These are phyloP conservation scores for Suillus discolor DNA, from an alignment of 768 basidiomycete species.

Conservation along the genomic window DNA sequence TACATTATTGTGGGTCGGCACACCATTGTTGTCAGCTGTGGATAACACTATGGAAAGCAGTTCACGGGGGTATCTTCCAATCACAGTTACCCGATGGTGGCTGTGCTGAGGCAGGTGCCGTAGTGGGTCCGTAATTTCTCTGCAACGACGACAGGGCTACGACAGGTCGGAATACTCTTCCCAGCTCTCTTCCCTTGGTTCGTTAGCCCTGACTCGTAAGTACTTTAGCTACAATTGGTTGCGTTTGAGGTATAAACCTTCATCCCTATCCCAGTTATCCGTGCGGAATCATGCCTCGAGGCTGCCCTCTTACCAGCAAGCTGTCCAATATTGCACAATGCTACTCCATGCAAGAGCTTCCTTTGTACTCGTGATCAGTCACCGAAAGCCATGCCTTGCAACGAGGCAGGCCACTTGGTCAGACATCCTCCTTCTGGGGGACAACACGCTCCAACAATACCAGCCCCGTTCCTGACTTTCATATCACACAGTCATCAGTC, in stretches of 20 bases:
- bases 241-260: not conserved
- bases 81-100: conserved; percentile 13
- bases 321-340: not conserved
- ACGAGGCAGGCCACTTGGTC: conserved; percentile 10
- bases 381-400: conserved; percentile 2
- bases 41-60: not conserved
- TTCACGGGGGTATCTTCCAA: conserved; percentile 12
- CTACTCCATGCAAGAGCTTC: not conserved
- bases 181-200: not conserved
- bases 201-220: not conserved
- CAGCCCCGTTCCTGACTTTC: not conserved
- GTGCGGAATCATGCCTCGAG: conserved; percentile 2
- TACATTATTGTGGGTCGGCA: not conserved
- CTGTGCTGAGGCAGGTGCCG: conserved; percentile 5
- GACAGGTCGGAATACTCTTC: not conserved
- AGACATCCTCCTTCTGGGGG: conserved; percentile 9
- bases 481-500: conserved; percentile 7
- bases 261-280: not conserved
- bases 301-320: not conserved
- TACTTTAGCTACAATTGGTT: not conserved
- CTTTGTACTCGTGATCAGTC: conserved; percentile 2
- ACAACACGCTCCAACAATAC: not conserved
- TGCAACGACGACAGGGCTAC: not conserved
- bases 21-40: not conserved
- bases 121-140: not conserved